phyloP scores from a whole-genome alignment of 2,329 filamentous ascomycete genomes.

The Talaromyces verruculosus region DNA sequence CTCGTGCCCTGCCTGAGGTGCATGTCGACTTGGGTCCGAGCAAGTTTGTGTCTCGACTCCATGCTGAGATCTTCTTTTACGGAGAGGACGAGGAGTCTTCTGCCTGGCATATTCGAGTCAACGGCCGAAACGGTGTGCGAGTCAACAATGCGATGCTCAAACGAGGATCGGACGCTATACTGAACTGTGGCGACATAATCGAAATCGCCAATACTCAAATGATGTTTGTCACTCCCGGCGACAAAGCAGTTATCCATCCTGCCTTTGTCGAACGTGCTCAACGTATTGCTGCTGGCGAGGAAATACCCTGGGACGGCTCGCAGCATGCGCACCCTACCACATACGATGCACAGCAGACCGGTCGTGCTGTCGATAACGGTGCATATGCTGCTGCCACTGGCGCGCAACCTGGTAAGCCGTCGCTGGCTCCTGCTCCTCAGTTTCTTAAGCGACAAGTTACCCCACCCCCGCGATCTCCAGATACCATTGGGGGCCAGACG shows the following conservation, averaged over 20 bases:
- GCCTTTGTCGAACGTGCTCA: conserved; percentile 69
- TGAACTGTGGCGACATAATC: conserved; percentile 85
- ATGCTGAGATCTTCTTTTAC: conserved; percentile 74
- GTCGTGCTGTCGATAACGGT: conserved; percentile 16
- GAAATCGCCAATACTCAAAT: conserved; percentile 93
- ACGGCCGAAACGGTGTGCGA: conserved; percentile 87
- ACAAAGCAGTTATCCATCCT: conserved; percentile 67
- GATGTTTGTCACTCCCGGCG: conserved; percentile 93
- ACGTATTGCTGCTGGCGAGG: conserved; percentile 43
- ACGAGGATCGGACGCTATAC: conserved; percentile 62
- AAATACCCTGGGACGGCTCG: conserved; percentile 40
- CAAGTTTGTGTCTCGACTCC: conserved; percentile 76
- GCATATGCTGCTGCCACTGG: conserved; percentile 6
- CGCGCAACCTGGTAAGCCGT: conserved; percentile 32
- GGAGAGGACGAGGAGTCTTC: conserved; percentile 59
- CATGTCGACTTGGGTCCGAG: conserved; percentile 87
- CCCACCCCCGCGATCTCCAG: conserved; percentile 42
- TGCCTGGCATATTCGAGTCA: conserved; percentile 81
- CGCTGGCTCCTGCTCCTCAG: conserved; percentile 46
- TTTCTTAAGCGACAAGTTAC: conserved; percentile 45
- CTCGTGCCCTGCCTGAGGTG: conserved; percentile 53
- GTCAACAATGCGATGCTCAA: conserved; percentile 73
- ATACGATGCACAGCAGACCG: conserved; percentile 7
- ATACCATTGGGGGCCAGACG: conserved; percentile 42
- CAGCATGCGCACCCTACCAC: conserved; percentile 40